Evolutionary conservation across 1,284 basidiomycete genomes (phyloP).

Genomic region (Cutaneotrichosporon sp.): DNA sequence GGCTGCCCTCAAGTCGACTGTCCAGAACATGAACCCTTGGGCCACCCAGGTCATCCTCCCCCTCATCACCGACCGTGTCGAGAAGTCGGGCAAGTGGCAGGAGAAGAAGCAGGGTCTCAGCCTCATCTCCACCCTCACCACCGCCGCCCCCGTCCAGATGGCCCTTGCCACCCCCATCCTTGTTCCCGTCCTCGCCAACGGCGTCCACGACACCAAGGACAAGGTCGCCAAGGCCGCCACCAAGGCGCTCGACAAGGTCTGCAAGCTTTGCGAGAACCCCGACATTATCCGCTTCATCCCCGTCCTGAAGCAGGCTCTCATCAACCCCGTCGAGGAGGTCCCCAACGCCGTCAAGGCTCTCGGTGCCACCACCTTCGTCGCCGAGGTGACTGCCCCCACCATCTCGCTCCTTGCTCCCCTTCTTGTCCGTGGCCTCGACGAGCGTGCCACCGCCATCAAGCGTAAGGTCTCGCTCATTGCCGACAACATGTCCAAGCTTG

Average conservation of each 20-base stretch:
- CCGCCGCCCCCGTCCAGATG: slow-evolving; percentile 78
- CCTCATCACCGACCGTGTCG: slow-evolving; percentile 73
- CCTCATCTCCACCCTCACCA: slow-evolving; percentile 87
- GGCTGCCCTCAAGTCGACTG: slow-evolving; percentile 78
- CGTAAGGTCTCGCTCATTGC: slow-evolving; percentile 96
- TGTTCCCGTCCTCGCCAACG: slow-evolving; percentile 91
- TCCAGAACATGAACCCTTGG: slow-evolving; percentile 88
- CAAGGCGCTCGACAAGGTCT: slow-evolving; percentile 19
- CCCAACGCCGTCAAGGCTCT: slow-evolving; percentile 94
- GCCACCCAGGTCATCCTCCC: slow-evolving; percentile 82
- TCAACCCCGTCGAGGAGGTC: slow-evolving; percentile 99
- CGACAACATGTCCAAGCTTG: slow-evolving; percentile 99
- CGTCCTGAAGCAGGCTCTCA: slow-evolving; percentile 89
- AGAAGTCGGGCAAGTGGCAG: slow-evolving; percentile 99
- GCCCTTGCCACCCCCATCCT: slow-evolving; percentile 93
- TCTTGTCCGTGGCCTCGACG: slow-evolving; percentile 89
- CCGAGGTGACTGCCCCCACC: slow-evolving; percentile 98
- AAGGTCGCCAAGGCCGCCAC: slow-evolving; percentile 78
- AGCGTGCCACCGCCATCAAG: slow-evolving; percentile 94
- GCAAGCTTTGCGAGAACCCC: slow-evolving; percentile 95
- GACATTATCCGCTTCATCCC: slow-evolving; percentile 89
- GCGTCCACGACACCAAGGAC: slow-evolving; percentile 99
- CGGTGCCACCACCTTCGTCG: slow-evolving; percentile 99
- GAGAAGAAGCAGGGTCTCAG: slow-evolving; percentile 88
- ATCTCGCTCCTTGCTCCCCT: slow-evolving; percentile 99